phyloP scores from a whole-genome alignment of 352 stramenopile species.

The Pythium rhizo-oryzae region DNA sequence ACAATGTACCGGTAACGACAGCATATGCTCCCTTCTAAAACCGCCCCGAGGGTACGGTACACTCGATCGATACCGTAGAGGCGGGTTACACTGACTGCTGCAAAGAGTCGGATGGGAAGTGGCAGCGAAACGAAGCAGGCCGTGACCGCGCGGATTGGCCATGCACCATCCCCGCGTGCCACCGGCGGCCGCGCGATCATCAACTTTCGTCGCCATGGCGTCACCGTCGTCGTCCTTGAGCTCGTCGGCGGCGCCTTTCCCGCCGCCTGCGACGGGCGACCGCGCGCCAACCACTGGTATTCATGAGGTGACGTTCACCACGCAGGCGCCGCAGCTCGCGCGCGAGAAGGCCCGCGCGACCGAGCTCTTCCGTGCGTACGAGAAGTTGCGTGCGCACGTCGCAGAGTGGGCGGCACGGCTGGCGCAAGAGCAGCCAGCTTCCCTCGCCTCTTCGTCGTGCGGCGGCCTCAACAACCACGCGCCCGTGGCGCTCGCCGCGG shows the following conservation, averaged over 20 bases:
- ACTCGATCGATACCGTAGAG: background rate
- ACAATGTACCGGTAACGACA: background rate
- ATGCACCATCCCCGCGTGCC: slow-evolving; percentile 13
- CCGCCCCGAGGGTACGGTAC: background rate
- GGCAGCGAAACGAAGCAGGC: slow-evolving; percentile 6
- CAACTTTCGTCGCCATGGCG: slow-evolving; percentile 8
- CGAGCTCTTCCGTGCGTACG: slow-evolving; percentile 15
- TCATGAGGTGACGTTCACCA: slow-evolving; percentile 16
- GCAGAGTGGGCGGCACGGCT: slow-evolving; percentile 18
- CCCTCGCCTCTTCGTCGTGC: too few relatives aligned
- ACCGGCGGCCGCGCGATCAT: background rate
- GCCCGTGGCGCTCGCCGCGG: too few relatives aligned
- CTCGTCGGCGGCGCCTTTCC: background rate
- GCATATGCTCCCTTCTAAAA: background rate
- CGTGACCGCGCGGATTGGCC: slow-evolving; percentile 13
- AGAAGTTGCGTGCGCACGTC: slow-evolving; percentile 9
- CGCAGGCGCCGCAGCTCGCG: slow-evolving; percentile 13
- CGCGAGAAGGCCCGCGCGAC: slow-evolving; percentile 19
- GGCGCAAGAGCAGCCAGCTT: slow-evolving; percentile 5
- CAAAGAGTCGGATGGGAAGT: slow-evolving; percentile 15
- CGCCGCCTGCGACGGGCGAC: slow-evolving; percentile 6
- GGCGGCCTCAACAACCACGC: too few relatives aligned
- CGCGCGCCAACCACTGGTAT: background rate
- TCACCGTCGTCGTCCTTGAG: background rate
- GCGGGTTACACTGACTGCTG: background rate